These are phyloP conservation scores for Toxicodendron radicans DNA, from an alignment of 345 rosid species.

Conservation along the genomic window DNA sequence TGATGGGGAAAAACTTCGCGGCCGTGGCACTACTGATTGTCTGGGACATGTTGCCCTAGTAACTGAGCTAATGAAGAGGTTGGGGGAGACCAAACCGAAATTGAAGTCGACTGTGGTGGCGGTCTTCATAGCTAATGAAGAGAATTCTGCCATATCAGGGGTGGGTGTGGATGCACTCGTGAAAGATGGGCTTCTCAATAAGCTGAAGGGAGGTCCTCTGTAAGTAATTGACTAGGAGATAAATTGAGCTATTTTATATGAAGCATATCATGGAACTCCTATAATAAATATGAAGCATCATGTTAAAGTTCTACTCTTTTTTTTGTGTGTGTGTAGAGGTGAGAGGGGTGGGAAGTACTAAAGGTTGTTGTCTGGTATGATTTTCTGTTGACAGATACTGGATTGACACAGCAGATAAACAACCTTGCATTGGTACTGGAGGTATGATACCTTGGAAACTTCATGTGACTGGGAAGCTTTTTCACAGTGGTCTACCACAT, in stretches of 20 bases:
- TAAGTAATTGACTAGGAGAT: conserved; percentile 32
- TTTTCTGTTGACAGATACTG: conserved; percentile 58
- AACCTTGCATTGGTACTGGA: conserved; percentile 98
- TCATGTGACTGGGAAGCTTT: conserved; percentile 85
- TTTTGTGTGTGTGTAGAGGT: too few relatives aligned
- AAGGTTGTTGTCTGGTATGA: conserved; percentile 10
- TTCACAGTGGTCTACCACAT: conserved; percentile 94
- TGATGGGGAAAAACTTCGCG: conserved; percentile 87
- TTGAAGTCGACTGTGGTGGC: conserved; percentile 79
- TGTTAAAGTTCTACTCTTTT: background rate
- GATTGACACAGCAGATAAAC: conserved; percentile 99
- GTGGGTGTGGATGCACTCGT: conserved; percentile 92
- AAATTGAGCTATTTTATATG: background rate
- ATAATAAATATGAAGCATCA: too few relatives aligned
- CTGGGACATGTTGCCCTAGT: conserved; percentile 95
- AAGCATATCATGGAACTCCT: background rate
- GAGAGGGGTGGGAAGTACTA: too few relatives aligned
- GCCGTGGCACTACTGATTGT: conserved; percentile 98
- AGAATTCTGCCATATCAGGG: conserved; percentile 80
- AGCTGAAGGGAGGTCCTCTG: conserved; percentile 94
- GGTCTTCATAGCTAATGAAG: conserved; percentile 92
- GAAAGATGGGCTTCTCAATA: conserved; percentile 71
- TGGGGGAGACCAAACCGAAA: conserved; percentile 76
- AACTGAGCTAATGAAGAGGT: conserved; percentile 79
- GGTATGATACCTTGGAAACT: conserved; percentile 98